Conservation (phyloP, 2,329 filamentous ascomycete genomes). For the Fusarium irregulare region DNA sequence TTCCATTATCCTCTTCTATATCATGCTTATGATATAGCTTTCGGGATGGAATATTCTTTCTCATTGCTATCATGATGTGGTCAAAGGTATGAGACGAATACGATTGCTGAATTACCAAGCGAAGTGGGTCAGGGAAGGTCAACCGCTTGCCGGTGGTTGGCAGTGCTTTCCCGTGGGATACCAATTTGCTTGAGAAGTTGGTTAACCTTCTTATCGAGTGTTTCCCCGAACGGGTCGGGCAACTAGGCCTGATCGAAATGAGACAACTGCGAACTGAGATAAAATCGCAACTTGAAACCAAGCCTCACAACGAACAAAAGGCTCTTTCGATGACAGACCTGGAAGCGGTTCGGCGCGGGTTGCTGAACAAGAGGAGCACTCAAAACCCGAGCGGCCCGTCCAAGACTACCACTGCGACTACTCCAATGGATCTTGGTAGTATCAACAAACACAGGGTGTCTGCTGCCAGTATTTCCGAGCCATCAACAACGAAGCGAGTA, state of each 20-base stretch:
- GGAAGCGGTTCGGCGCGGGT: neutral
- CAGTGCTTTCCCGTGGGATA: neutral
- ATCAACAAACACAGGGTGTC: neutral
- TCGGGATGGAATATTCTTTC: neutral
- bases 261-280: neutral
- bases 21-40: neutral
- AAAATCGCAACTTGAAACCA: neutral
- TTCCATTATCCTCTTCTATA: rapidly evolving
- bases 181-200: neutral
- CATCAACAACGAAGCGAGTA: neutral
- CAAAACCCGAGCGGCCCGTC: neutral
- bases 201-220: neutral
- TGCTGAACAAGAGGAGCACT: neutral
- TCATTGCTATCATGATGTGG: neutral
- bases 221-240: neutral
- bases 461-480: too few species aligned
- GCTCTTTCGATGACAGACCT: neutral
- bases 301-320: neutral
- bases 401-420: neutral
- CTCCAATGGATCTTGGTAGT: neutral
- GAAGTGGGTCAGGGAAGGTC: neutral
- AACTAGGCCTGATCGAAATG: neutral
- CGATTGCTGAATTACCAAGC: neutral
- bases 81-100: neutral
- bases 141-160: neutral